Percentiles rank a stretch among this genome's conserved stretches.
Conservation (phyloP, 2,329 filamentous ascomycete genomes). For the Nemania sp. region DNA sequence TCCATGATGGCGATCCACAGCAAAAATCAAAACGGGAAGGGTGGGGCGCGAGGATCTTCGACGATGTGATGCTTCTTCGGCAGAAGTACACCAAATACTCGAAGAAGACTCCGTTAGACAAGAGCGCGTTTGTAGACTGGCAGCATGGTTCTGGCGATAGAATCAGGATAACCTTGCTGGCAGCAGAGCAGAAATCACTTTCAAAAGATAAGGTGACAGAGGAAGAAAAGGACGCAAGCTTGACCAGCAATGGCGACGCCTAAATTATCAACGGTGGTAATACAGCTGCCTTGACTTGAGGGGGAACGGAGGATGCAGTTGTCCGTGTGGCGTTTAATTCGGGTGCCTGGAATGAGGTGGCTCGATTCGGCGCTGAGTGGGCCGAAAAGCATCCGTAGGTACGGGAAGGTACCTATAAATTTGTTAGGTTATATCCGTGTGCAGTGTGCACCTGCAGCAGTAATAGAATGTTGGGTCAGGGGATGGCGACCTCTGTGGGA, state of each 20-base stretch:
- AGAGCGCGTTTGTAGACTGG: not conserved
- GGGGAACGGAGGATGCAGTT: constrained; percentile 11
- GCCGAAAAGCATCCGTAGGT: not conserved
- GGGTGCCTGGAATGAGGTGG: constrained; percentile 24
- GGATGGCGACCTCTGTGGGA: not conserved
- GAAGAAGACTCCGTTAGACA: not conserved
- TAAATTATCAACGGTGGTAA: constrained; percentile 13
- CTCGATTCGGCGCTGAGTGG: constrained; percentile 8
- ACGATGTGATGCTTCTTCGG: not conserved
- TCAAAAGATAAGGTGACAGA: constrained; percentile 1
- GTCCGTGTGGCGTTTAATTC: constrained; percentile 21
- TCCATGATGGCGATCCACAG: constrained; percentile 47
- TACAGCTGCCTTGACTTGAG: constrained; percentile 25
- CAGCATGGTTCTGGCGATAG: constrained; percentile 6
- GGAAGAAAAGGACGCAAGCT: not conserved
- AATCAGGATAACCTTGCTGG: not conserved
- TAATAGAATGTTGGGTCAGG: not conserved
- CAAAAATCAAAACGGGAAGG: not conserved
- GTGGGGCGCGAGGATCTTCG: not conserved
- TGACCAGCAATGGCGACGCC: not conserved
- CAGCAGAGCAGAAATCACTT: not conserved
- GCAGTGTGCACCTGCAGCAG: not conserved
- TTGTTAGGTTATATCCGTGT: not conserved
- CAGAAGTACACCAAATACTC: not conserved
- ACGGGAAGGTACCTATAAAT: not conserved